These are phyloP conservation scores for Psidium friedrichsthalianum DNA, from an alignment of 345 rosid species.

Conservation along the genomic window DNA sequence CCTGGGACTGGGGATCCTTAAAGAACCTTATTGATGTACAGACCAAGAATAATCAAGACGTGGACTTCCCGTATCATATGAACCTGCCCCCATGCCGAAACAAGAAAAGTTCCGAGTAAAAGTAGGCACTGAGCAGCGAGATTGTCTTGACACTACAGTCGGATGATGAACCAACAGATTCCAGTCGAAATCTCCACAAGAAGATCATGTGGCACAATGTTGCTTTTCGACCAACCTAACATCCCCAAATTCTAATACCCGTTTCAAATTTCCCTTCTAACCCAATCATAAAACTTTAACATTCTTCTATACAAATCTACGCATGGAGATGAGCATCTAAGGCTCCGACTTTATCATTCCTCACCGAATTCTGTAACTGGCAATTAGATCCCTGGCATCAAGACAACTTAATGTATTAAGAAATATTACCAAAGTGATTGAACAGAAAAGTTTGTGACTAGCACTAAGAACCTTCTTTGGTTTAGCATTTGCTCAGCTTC, in stretches of 20 bases:
- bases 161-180: not conserved
- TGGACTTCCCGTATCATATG: not conserved
- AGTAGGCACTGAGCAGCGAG: not conserved
- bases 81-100: not conserved
- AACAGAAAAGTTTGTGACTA: not conserved
- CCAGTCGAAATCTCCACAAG: not conserved
- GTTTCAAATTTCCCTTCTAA: not conserved
- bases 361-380: constrained; percentile 48
- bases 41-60: not conserved
- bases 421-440: not conserved
- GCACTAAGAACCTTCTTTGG: constrained; percentile 36
- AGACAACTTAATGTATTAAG: not conserved
- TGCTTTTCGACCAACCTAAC: not conserved
- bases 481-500: constrained; percentile 46
- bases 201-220: not conserved
- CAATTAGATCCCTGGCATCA: constrained; percentile 50
- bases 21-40: not conserved
- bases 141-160: not conserved
- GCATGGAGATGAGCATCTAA: constrained; percentile 4
- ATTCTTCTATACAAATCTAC: not conserved
- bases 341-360: constrained; percentile 44
- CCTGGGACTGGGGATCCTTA: not conserved
- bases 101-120: not conserved
- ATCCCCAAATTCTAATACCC: not conserved
- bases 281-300: not conserved